Conservation (phyloP, 176 grass and related monocot species). For the Zoysia japonica region DNA sequence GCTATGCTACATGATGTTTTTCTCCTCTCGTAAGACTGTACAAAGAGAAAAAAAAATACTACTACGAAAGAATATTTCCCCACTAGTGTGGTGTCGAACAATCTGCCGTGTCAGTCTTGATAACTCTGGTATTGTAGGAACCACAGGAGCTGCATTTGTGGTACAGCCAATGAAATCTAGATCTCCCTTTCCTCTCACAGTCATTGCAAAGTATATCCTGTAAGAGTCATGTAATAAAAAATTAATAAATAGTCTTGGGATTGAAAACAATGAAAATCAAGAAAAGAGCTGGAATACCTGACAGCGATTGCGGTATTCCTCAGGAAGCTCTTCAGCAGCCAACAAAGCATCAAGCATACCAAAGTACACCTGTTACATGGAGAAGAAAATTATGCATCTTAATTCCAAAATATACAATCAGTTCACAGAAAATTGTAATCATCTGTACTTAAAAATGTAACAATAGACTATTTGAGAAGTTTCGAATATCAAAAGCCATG, state of each 20-base stretch:
- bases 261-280: constrained; percentile 22
- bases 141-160: constrained; percentile 87
- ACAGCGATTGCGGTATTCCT: constrained; percentile 86
- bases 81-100: constrained; percentile 59
- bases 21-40: constrained; percentile 28
- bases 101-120: constrained; percentile 71
- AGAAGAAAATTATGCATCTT: not conserved
- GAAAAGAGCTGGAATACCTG: constrained; percentile 59
- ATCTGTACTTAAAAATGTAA: no score
- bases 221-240: constrained; percentile 11
- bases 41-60: constrained; percentile 15
- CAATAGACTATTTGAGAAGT: not conserved
- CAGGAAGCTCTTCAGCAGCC: constrained; percentile 89
- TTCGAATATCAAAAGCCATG: not conserved
- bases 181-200: constrained; percentile 78
- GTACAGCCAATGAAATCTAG: constrained; percentile 95
- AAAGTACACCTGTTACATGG: constrained; percentile 82
- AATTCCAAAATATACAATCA: constrained; percentile 15
- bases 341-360: constrained; percentile 98
- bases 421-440: not conserved
- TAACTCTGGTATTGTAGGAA: constrained; percentile 97
- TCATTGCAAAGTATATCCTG: constrained; percentile 98
- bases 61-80: constrained; percentile 35
- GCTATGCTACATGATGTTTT: constrained; percentile 39
- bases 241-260: constrained; percentile 4